Evolutionary conservation across 192 early-diverging fungal species (phyloP).

Genomic region (Neocallimastix lanati): DNA sequence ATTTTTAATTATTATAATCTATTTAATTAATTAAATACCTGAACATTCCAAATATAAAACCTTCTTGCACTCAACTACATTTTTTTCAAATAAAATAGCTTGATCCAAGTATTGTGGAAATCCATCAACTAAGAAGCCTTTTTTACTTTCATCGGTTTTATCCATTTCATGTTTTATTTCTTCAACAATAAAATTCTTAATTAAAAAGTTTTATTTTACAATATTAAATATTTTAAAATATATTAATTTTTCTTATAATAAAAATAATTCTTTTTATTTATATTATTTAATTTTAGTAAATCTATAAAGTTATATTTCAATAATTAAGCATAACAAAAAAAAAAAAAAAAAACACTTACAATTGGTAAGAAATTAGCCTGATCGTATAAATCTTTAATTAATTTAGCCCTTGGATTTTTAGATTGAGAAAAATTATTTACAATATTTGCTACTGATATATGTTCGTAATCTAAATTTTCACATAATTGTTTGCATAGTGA

Average conservation of each 20-base stretch:
- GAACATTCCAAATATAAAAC: neutral
- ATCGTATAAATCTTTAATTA: neutral
- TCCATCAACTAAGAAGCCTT: slow-evolving; percentile 15
- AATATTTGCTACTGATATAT: neutral
- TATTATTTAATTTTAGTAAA: too few species aligned
- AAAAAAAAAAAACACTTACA: too few species aligned
- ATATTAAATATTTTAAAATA: neutral
- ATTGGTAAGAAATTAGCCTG: neutral
- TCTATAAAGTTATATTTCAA: too few species aligned
- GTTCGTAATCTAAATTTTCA: neutral
- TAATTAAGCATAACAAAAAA: too few species aligned
- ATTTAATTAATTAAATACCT: neutral
- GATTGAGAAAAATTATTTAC: neutral
- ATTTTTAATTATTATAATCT: too few species aligned
- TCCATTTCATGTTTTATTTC: slow-evolving; percentile 9
- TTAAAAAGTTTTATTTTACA: too few species aligned
- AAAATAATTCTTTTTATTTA: neutral
- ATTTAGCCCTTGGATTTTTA: neutral
- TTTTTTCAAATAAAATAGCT: slow-evolving; percentile 21
- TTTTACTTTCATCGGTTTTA: neutral
- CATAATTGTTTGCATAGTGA: neutral
- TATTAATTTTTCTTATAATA: neutral
- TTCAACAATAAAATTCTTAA: slow-evolving; percentile 8
- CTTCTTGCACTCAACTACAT: neutral
- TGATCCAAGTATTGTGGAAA: slow-evolving; percentile 31